Evolutionary conservation across 192 early-diverging fungal species (phyloP).

Genomic region (Podila clonocystis): DNA sequence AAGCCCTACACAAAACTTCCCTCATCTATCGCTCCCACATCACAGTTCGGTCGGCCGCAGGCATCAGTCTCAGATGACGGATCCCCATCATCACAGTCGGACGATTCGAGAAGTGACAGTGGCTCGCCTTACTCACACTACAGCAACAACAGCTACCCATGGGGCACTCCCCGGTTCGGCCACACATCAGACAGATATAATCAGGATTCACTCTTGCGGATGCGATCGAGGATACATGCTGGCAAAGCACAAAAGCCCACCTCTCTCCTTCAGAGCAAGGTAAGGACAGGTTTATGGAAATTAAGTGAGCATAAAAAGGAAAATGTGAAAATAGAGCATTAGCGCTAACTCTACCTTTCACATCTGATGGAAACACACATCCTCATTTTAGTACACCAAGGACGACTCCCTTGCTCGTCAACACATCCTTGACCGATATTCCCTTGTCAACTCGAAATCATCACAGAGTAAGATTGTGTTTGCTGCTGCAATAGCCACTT

Average conservation of each 20-base stretch:
- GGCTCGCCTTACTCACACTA: background rate
- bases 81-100: background rate
- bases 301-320: background rate
- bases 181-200: constrained; percentile 12
- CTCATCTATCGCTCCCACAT: constrained; percentile 15
- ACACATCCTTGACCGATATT: constrained; percentile 16
- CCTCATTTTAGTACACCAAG: constrained; percentile 21
- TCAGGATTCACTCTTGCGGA: constrained; percentile 25
- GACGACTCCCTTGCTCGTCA: constrained; percentile 35
- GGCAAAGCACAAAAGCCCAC: constrained; percentile 33
- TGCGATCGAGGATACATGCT: constrained; percentile 37
- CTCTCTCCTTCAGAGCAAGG: constrained; percentile 45
- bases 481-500: background rate
- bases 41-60: constrained; percentile 11
- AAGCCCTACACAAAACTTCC: constrained; percentile 40
- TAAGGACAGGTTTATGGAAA: background rate
- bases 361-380: background rate
- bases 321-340: too few relatives aligned
- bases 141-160: background rate
- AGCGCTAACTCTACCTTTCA: too few relatives aligned
- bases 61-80: constrained; percentile 10
- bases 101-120: background rate
- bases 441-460: background rate
- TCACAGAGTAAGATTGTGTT: constrained; percentile 8
- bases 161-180: background rate